A percentile compares a stretch with the other conserved stretches of the same genome.
Evolutionary conservation across 306 rosid species (phyloP).

Genomic region (Myrica gale): DNA sequence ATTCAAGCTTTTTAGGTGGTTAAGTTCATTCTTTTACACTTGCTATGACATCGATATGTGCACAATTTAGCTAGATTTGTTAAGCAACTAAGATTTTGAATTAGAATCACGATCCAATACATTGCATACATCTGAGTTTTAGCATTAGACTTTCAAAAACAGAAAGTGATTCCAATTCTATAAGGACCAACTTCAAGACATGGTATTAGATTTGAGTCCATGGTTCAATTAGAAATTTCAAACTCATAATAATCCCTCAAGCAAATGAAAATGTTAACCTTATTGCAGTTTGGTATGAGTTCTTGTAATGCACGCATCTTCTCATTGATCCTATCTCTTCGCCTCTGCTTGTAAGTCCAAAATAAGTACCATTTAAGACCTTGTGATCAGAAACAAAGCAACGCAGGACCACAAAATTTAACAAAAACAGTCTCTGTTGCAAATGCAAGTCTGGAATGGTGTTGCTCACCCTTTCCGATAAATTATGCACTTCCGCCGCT

Average conservation of each 20-base stretch:
- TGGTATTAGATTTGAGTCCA: constrained; percentile 14
- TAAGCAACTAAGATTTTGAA: constrained; percentile 16
- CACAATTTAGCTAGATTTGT: constrained; percentile 7
- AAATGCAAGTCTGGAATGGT: constrained; percentile 15
- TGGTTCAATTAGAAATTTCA: constrained; percentile 16
- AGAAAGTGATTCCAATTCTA: constrained; percentile 18
- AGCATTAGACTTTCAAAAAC: constrained; percentile 13
- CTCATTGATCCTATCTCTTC: constrained; percentile 85
- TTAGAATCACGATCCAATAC: constrained; percentile 19
- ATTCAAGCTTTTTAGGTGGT: not conserved
- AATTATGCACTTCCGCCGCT: constrained; percentile 85
- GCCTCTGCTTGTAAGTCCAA: constrained; percentile 51
- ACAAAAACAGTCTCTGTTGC: not conserved
- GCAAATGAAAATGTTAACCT: constrained; percentile 44
- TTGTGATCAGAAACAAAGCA: constrained; percentile 27
- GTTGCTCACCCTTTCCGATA: constrained; percentile 83
- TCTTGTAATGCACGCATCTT: constrained; percentile 91
- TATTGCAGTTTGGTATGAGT: constrained; percentile 89
- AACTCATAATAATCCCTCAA: constrained; percentile 8
- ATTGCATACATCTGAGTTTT: constrained; percentile 25
- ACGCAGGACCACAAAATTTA: constrained; percentile 13
- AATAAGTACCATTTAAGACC: constrained; percentile 21
- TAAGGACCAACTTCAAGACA: constrained; percentile 20
- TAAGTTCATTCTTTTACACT: constrained; percentile 10
- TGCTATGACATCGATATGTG: constrained; percentile 10